These are phyloP conservation scores for Silene uniflora DNA, from an alignment of 148 eudicot genomes.

Conservation along the genomic window DNA sequence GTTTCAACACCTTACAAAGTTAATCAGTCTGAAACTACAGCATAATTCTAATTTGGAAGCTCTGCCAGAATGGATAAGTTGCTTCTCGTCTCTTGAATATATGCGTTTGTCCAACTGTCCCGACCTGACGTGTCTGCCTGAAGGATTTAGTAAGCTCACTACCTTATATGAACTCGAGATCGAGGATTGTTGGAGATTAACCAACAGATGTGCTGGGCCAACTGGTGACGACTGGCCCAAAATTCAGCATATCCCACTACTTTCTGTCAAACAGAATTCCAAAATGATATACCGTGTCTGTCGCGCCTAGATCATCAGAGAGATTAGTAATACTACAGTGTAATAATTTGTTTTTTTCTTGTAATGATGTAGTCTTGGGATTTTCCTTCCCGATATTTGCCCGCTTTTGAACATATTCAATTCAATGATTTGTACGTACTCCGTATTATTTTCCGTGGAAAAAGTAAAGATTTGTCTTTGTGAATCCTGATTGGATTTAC, in stretches of 20 bases:
- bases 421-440: too few relatives aligned
- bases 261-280: not conserved
- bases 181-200: not conserved
- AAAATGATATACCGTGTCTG: too few relatives aligned
- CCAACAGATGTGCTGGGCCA: constrained; percentile 13
- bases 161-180: constrained; percentile 1
- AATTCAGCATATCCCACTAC: constrained; percentile 17
- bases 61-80: constrained; percentile 21
- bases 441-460: too few relatives aligned
- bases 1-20: constrained; percentile 14
- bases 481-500: too few relatives aligned
- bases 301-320: too few relatives aligned
- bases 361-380: too few relatives aligned
- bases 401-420: too few relatives aligned
- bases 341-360: too few relatives aligned
- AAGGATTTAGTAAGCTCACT: constrained; percentile 20
- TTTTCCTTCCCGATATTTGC: too few relatives aligned
- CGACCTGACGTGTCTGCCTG: constrained; percentile 21
- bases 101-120: constrained; percentile 4
- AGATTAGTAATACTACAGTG: too few relatives aligned
- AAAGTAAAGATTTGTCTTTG: too few relatives aligned
- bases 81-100: constrained; percentile 11
- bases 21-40: not conserved
- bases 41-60: not conserved
- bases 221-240: constrained; percentile 20